Percentiles rank a stretch among this genome's conserved stretches.
Evolutionary conservation across 2,329 filamentous ascomycete genomes (phyloP).

Genomic region (Podosphaera xanthii): DNA sequence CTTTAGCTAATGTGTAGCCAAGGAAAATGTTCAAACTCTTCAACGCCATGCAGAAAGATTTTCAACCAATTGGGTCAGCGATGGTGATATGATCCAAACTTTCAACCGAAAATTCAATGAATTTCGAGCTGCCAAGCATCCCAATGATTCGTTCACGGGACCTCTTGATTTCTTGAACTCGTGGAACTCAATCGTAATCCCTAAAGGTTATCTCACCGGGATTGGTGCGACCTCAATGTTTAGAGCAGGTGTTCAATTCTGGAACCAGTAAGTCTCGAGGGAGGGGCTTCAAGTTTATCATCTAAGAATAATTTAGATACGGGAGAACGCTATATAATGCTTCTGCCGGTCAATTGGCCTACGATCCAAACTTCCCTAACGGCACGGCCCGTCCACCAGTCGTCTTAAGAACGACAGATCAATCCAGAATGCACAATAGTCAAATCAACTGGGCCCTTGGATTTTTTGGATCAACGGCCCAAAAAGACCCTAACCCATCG

Average conservation of each 20-base stretch:
- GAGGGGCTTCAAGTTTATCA: neutral
- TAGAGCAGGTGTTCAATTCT: slow-evolving; percentile 25
- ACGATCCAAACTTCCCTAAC: slow-evolving; percentile 23
- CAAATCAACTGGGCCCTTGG: slow-evolving; percentile 28
- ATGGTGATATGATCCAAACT: slow-evolving; percentile 24
- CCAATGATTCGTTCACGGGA: slow-evolving; percentile 19
- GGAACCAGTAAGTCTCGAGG: slow-evolving; percentile 17
- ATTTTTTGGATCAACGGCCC: slow-evolving; percentile 27
- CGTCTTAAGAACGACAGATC: slow-evolving; percentile 28
- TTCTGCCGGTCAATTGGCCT: slow-evolving; percentile 23
- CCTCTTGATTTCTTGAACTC: slow-evolving; percentile 28
- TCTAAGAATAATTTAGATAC: slow-evolving; percentile 17
- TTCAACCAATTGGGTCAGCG: slow-evolving; percentile 20
- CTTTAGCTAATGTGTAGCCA: neutral
- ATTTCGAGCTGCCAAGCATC: slow-evolving; percentile 19
- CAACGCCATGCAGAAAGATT: slow-evolving; percentile 32
- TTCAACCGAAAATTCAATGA: slow-evolving; percentile 27
- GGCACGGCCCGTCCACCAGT: slow-evolving; percentile 25
- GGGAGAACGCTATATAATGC: slow-evolving; percentile 29
- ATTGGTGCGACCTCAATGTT: slow-evolving; percentile 28
- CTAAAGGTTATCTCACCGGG: slow-evolving; percentile 22
- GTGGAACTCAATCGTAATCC: slow-evolving; percentile 24
- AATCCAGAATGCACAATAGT: slow-evolving; percentile 31
- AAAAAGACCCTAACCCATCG: slow-evolving; percentile 17
- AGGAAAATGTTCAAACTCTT: slow-evolving; percentile 22